These are phyloP conservation scores for Trichoderma koningii DNA, from an alignment of 2,329 filamentous ascomycete species.

Conservation along the genomic window DNA sequence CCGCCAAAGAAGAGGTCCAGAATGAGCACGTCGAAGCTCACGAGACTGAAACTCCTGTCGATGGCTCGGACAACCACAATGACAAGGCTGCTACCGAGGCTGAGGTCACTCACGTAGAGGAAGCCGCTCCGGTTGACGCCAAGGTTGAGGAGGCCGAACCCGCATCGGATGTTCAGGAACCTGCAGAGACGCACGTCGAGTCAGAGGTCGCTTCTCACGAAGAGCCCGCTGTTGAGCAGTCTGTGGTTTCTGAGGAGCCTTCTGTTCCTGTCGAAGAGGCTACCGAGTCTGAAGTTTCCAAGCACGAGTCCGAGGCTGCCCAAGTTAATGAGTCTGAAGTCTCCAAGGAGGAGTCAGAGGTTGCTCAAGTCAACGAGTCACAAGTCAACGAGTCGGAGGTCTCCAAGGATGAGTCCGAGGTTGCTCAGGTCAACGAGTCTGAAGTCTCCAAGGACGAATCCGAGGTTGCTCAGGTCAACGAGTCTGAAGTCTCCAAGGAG, in stretches of 20 bases:
- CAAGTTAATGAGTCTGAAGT: slow-evolving; percentile 30
- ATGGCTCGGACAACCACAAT: background rate
- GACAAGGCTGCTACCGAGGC: slow-evolving; percentile 30
- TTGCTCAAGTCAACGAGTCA: background rate
- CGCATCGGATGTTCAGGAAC: slow-evolving; percentile 8
- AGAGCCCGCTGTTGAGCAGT: slow-evolving; percentile 2
- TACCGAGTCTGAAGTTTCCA: slow-evolving; percentile 12
- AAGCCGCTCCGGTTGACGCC: slow-evolving; percentile 6
- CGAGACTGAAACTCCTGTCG: slow-evolving; percentile 27
- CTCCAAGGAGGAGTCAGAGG: background rate
- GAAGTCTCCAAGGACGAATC: no score
- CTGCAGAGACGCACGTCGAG: background rate
- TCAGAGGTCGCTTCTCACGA: slow-evolving; percentile 4
- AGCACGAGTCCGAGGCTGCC: slow-evolving; percentile 11
- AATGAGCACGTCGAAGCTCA: slow-evolving; percentile 12
- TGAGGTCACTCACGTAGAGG: slow-evolving; percentile 19
- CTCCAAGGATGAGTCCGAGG: no score
- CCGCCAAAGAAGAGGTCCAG: background rate
- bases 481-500: no score
- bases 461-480: no score
- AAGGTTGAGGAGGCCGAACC: slow-evolving; percentile 1
- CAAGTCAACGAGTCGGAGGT: no score
- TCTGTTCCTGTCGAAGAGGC: background rate
- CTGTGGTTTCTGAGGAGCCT: slow-evolving; percentile 15
- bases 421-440: no score